Evolutionary conservation across 2,329 filamentous ascomycete genomes (phyloP), one percentile per base, ranked within the genome.

Genomic region (Cladobotryum protrusum): DNA sequence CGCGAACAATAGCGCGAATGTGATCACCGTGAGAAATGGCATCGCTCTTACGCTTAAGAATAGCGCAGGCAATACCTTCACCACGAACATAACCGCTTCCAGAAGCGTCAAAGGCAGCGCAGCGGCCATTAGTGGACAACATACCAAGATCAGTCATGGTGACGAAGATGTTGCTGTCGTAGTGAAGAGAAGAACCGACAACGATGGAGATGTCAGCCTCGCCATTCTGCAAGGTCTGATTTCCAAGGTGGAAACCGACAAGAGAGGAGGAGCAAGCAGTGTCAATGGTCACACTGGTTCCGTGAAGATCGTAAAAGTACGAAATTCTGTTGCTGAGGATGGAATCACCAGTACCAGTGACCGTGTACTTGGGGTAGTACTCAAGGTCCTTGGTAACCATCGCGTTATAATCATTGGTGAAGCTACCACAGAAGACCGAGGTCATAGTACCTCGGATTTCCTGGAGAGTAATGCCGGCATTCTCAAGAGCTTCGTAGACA

Each of bases 131-230:
- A 4, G 24, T 35, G 24, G 19, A 12, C 19, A 66, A 57, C 41
- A 65, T 56, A n/a, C 57, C 57, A 20, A 63, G 55, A 8, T 58
- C 56, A 5, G 56, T 57, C 53, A 64, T 58, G 39, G 54, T 54
- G 35, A 58, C 54, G 33, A 45, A 56, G 20, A 57, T 55, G 33
- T 58, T 55, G 39, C 54, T 56, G 47, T 58, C 56, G 20, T 58
- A 58, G 37, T 59, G 54, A 8, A 65, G 20, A 14, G 52, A 52
- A 5, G 57, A 52, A 18, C 61, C 61, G 11, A 33, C 43, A 12
- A 50, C 33, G 14, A 53, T 17, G 1, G 51, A 41, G 33, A 47
- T 43, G 12, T 45, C 35, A 3, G 48, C 24, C 12, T 48, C 48
- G 5, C 51, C 48, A 4, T 24, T 37, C 8, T 42, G 35, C 15